phyloP scores from a whole-genome alignment of 371 early-diverging fungal species.

The Batrachochytrium dendrobatidis region DNA sequence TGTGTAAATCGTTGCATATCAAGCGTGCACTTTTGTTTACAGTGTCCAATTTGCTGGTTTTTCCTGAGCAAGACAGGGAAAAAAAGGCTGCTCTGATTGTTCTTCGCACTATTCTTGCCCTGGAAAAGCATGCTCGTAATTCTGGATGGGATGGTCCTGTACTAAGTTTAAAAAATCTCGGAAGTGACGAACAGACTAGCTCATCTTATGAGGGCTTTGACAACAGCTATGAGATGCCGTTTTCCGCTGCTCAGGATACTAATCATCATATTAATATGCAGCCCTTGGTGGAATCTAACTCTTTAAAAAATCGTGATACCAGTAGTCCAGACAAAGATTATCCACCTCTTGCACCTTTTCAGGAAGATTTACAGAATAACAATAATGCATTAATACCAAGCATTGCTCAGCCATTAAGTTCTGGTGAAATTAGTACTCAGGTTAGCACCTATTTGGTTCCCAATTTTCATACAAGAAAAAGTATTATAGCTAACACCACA shows the following conservation, averaged over 20 bases:
- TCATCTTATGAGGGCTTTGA: background rate
- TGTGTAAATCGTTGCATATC: constrained; percentile 38
- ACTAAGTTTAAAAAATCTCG: constrained; percentile 25
- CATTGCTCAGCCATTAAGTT: too few species aligned
- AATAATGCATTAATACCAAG: too few species aligned
- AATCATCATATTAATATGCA: background rate
- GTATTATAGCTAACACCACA: too few species aligned
- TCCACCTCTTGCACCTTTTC: too few species aligned
- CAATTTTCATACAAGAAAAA: too few species aligned
- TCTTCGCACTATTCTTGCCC: constrained; percentile 27
- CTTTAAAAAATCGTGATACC: too few species aligned
- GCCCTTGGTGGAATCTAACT: constrained; percentile 3
- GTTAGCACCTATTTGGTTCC: too few species aligned
- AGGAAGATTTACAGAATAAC: too few species aligned
- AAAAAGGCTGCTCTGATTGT: constrained; percentile 28
- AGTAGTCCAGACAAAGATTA: too few species aligned
- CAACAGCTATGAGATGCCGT: background rate
- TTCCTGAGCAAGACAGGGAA: constrained; percentile 16
- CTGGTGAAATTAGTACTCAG: too few species aligned
- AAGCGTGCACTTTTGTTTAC: constrained; percentile 30
- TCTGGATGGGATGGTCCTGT: constrained; percentile 37
- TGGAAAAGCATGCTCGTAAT: constrained; percentile 34
- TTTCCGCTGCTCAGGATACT: too few species aligned
- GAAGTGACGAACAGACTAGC: background rate
- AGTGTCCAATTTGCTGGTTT: constrained; percentile 28